Evolutionary conservation across 2,329 filamentous ascomycete species (phyloP), one percentile per base, ranked within the genome.

Genomic region (Rhynchosporium graminicola): DNA sequence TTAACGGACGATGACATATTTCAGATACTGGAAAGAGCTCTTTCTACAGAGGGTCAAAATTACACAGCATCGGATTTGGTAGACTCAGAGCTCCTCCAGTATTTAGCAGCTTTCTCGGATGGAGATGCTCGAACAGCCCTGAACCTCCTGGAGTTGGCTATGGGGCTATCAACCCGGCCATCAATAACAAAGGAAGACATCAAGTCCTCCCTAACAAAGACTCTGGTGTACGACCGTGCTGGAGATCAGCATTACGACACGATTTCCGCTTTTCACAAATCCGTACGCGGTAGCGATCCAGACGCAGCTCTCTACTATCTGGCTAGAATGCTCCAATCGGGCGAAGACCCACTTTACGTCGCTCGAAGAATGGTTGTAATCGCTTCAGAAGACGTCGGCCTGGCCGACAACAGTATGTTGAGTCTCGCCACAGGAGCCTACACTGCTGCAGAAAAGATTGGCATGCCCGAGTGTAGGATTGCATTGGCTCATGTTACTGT

Each of bases 221-320:
- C 94, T 0, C 81, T 98, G 1, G 92, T 98, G 13, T 98, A 98
- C 77, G 95, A 99, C 76, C 87, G 95, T 60, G 91, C 90, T 0
- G 94, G 95, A 58, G 95, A 99, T 76, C 92, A 97, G 74, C 95
- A 98, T 77, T 99, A 98, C 79, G 94, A 99, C 74, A 95, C 91
- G 59, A 98, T 99, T 72, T 96, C 91, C 0, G 95, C 95, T 36
- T 95, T 98, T 71, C 95, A 98, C 82, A 99, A 99, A 73, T 92
- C 92, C 2, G 88, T 98, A 9, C 89, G 95, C 51, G 95, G 95
- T 46, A 89, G 87, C 60, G 88, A 97, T 72, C 77, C 94, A 0
- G 90, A 98, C 75, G 95, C 94, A 0, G 84, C 94, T 0, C 82
- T 99, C 1, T 99, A 98, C 79, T 99, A 98, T 75, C 85, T 99